Conservation (phyloP, 2,329 filamentous ascomycete genomes). For the Colletotrichum eremochloae region DNA sequence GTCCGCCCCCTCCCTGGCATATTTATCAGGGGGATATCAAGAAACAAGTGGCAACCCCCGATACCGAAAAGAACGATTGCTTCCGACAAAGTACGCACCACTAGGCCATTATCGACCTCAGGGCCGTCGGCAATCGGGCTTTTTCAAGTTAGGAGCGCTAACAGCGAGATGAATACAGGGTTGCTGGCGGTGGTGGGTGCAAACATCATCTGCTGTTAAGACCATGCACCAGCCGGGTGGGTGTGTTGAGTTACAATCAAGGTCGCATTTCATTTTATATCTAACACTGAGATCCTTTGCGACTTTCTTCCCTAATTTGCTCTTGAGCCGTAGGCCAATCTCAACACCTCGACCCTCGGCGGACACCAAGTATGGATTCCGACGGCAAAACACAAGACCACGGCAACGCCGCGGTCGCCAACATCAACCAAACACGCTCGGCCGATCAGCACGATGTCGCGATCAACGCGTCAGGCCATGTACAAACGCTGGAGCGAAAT, state of each 20-base stretch:
- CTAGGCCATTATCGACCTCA: not conserved
- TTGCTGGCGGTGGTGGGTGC: not conserved
- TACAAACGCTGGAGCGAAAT: slow-evolving; percentile 55
- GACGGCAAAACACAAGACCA: slow-evolving; percentile 8
- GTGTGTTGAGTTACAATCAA: slow-evolving; percentile 2
- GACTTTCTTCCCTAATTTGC: not conserved
- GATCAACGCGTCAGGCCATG: slow-evolving; percentile 57
- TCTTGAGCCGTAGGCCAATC: not conserved
- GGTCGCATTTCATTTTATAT: slow-evolving; percentile 25
- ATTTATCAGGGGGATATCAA: slow-evolving; percentile 11
- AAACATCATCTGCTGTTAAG: not conserved
- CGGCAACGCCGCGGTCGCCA: not conserved
- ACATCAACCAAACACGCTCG: slow-evolving; percentile 19
- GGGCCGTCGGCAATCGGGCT: not conserved
- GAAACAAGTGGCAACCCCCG: slow-evolving; percentile 15
- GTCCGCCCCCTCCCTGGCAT: slow-evolving; percentile 4
- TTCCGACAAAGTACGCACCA: slow-evolving; percentile 2
- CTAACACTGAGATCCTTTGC: not conserved
- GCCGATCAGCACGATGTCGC: slow-evolving; percentile 28
- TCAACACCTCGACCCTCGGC: not conserved
- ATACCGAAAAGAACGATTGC: slow-evolving; percentile 22
- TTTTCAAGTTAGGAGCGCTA: not conserved
- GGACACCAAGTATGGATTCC: slow-evolving; percentile 19
- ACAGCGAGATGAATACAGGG: not conserved
- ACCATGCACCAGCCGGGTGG: not conserved